Percentiles rank a stretch among this genome's conserved stretches.
Conservation (phyloP, 2,329 filamentous ascomycete genomes). For the Ceratocystis variospora region DNA sequence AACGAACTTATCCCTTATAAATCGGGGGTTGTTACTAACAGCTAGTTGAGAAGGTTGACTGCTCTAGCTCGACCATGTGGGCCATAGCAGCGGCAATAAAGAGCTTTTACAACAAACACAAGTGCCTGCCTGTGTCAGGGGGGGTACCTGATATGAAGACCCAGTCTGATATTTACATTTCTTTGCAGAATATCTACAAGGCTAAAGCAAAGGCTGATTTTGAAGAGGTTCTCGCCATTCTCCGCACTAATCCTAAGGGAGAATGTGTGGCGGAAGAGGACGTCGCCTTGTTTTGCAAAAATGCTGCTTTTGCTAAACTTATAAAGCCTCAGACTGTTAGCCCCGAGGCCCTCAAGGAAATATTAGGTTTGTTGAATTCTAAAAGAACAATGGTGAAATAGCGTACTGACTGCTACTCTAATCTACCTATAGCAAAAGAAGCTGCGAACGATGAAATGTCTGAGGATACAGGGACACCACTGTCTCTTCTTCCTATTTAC, state of each 20-base stretch:
- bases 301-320: slow-evolving; percentile 82
- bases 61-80: slow-evolving; percentile 50
- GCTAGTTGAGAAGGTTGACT: neutral
- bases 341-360: neutral
- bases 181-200: slow-evolving; percentile 88
- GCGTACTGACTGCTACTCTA: neutral
- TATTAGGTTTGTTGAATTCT: slow-evolving; percentile 9
- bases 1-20: neutral
- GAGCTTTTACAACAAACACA: slow-evolving; percentile 59
- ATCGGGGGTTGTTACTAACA: neutral
- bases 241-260: slow-evolving; percentile 39
- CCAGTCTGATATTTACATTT: slow-evolving; percentile 75
- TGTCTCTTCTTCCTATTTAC: slow-evolving; percentile 55
- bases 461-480: slow-evolving; percentile 36
- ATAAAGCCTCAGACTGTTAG: slow-evolving; percentile 41
- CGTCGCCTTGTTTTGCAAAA: slow-evolving; percentile 88
- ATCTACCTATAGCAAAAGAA: slow-evolving; percentile 34
- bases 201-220: slow-evolving; percentile 66
- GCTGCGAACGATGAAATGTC: slow-evolving; percentile 40
- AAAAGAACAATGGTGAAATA: neutral
- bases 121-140: slow-evolving; percentile 68
- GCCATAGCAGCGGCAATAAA: slow-evolving; percentile 68
- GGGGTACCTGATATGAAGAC: slow-evolving; percentile 96
- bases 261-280: slow-evolving; percentile 52
- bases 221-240: slow-evolving; percentile 54